Evolutionary conservation across 164 flowering plant genomes (phyloP), one percentile per base, ranked within the genome.

Genomic region (Cinnamomum chago): DNA sequence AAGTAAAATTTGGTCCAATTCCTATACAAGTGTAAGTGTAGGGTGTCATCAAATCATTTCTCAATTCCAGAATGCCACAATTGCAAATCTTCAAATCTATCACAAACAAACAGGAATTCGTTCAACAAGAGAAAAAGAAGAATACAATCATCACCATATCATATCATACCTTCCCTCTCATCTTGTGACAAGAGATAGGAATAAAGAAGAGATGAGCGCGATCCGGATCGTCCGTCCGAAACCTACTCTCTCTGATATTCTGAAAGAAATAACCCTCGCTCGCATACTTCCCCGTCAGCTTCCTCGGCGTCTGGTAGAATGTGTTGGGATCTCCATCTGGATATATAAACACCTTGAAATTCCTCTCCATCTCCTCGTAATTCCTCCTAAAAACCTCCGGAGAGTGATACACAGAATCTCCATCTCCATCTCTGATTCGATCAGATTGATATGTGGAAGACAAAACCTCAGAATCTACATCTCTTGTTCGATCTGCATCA

Each of bases 261-360:
- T 95, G 97, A 74, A 95, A 95, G 82, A 95, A 95, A 73, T 88
- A 95, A 0, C 99, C 99, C 75, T 95, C 98, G 78, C 99, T 95
- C 2, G 99, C 88, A 68, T 95, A 95, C 81, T 95, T 95, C 1
- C 99, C 98, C 5, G 99, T 95, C 58, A 93, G 82, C 83, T 93
- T 95, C 86, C 98, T 82, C 40, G 98, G 98, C 23, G 99, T 95
- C 84, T 95, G 99, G 77, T 90, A 95, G 69, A 78, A 95, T 2
- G 98, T 93, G 2, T 92, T 88, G n/a, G 92, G 92, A 83, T 93
- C 98, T 15, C 99, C 99, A 67, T 95, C 98, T 0, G 94, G 90
- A 75, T 95, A 93, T n/a, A 93, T 84, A 70, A 76, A 95, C 72
- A 93, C 94, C 91, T 87, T 95, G 82, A 93, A 95, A 23, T 80